These are phyloP conservation scores for Melampsora americana DNA, from an alignment of 1,284 basidiomycete species.

Conservation along the genomic window DNA sequence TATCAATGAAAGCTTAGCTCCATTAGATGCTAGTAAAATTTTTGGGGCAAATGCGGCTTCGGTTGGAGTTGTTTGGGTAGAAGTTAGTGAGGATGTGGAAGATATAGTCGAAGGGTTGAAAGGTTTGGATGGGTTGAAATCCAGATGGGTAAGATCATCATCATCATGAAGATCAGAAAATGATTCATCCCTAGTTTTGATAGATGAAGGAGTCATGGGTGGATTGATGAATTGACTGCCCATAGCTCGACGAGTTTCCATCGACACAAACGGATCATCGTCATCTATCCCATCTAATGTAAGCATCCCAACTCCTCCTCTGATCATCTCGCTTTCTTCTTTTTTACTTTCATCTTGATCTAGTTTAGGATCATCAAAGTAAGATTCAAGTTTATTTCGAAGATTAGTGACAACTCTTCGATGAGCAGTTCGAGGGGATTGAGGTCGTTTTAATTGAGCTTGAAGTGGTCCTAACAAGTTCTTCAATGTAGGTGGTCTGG, in stretches of 20 bases:
- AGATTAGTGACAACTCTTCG: conserved; percentile 34
- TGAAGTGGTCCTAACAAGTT: conserved; percentile 35
- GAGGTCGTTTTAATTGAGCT: conserved; percentile 41
- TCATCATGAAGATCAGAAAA: background rate
- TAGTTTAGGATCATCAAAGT: conserved; percentile 11
- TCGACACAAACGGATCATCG: conserved; percentile 41
- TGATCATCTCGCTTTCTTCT: background rate
- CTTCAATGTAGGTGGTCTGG: conserved; percentile 24
- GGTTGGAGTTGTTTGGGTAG: background rate
- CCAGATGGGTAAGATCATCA: conserved; percentile 2
- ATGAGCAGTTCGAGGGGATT: conserved; percentile 37
- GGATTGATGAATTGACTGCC: conserved; percentile 19
- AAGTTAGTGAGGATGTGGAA: conserved; percentile 12
- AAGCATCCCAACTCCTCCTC: conserved; percentile 16
- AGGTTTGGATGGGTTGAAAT: background rate
- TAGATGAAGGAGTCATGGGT: conserved; percentile 14
- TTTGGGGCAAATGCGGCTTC: background rate
- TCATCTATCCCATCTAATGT: conserved; percentile 39
- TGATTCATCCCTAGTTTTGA: background rate
- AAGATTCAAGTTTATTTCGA: conserved; percentile 13
- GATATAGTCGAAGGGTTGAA: background rate
- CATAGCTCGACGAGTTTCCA: conserved; percentile 38
- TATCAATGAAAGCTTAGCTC: conserved; percentile 19
- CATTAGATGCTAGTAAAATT: conserved; percentile 22
- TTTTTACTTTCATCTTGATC: conserved; percentile 16